Evolutionary conservation across 164 flowering plant genomes (phyloP).

Genomic region (Saururus chinensis): DNA sequence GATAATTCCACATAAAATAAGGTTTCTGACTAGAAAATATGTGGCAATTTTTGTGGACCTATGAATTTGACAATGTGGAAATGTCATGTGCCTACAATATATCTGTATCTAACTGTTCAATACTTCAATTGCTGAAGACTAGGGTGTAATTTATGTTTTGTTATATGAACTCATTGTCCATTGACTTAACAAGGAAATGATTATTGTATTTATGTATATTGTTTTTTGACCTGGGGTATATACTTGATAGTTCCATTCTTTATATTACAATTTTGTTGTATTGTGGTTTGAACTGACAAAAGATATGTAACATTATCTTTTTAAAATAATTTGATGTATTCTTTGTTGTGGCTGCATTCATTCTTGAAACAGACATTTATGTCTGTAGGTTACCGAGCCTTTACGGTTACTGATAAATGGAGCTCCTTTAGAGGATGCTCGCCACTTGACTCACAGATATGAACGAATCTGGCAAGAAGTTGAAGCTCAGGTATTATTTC

Average conservation of each 20-base stretch:
- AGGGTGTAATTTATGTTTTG: too few species aligned
- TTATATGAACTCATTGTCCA: too few species aligned
- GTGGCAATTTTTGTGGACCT: too few species aligned
- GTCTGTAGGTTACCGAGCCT: conserved; percentile 51
- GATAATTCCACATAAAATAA: not conserved
- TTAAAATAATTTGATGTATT: not conserved
- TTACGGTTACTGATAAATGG: conserved; percentile 42
- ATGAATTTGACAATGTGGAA: not conserved
- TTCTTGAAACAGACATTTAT: not conserved
- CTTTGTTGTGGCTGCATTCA: not conserved
- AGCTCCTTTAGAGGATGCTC: conserved; percentile 76
- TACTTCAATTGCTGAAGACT: too few species aligned
- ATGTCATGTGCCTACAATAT: not conserved
- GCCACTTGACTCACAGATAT: conserved; percentile 52
- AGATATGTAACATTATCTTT: too few species aligned
- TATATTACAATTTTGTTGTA: too few species aligned
- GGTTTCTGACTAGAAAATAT: not conserved
- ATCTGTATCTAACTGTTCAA: too few species aligned
- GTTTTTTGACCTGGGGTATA: too few species aligned
- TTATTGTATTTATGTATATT: too few species aligned
- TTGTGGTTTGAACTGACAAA: too few species aligned
- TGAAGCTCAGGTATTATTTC: conserved; percentile 51
- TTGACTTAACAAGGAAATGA: too few species aligned
- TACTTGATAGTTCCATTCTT: too few species aligned
- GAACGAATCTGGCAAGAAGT: conserved; percentile 55